Base-by-base conservation (phyloP, 2,329 filamentous ascomycete genomes). In the Podosphaera xanthii region DNA sequence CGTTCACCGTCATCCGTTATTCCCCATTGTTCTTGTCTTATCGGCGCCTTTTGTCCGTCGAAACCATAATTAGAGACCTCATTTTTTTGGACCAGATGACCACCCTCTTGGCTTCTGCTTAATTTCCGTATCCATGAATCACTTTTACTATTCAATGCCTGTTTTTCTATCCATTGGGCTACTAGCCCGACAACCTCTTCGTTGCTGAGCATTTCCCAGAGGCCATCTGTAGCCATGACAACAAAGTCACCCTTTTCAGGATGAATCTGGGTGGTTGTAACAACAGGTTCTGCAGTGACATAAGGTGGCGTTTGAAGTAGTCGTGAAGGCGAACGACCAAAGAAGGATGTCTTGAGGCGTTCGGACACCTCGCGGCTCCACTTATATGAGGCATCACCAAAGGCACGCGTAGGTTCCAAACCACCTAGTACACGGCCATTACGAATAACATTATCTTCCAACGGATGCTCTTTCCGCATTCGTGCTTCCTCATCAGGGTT, bases 141-240 rank as follows among this genome's bases (percentile, higher is more conserved):
- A 6, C 62, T 62, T 38, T 66, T 67, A 5, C 50, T 57, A 10
- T 65, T 63, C 30, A 62, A 42, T 57, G 42, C 74, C 69, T 96
- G 86, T 31, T 80, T 81, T 70, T 98, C 92, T 55, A 98, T 81
- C 92, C 92, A 98, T 71, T 94, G 88, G 14, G 91, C 94, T 3
- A 98, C 92, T 2, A 98, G 80, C 0, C 92, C 92, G 57, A 98
- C 86, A 0, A 96, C 92, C 74, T 98, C 92, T 69, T 98, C 92
- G 67, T 97, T 98, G 55, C 88, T 96, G 62, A 98, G 77, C 92
- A 97, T 97, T 72, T 98, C 92, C 92, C 92, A 98, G 0, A 98
- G 77, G 3, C 92, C 92, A 69, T 98, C 92, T 0, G 92, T 96
- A 31, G 92, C 92, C 76, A 98, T 83, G 62, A 98, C 91, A 10